These are phyloP conservation scores for Mortierella sp. DNA, from an alignment of 371 early-diverging fungal species.

Conservation along the genomic window DNA sequence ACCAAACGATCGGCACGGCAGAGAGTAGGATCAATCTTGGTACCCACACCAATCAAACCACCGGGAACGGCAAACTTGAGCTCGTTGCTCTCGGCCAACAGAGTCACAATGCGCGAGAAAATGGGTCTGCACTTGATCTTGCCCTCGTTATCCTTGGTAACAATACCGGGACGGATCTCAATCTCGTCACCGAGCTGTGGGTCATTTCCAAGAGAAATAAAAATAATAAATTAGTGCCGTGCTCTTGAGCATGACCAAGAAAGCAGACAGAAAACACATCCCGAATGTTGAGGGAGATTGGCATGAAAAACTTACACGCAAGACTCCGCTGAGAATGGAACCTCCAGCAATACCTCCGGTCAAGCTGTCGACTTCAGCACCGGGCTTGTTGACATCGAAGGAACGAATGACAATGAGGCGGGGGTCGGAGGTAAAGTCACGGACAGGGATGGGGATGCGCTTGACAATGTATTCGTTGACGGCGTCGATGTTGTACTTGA, in stretches of 20 bases:
- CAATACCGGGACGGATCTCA: slow-evolving; percentile 99
- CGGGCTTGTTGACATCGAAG: slow-evolving; percentile 99
- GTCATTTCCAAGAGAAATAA: background rate
- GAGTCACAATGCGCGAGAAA: slow-evolving; percentile 92
- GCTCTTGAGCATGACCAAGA: no score
- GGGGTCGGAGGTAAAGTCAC: slow-evolving; percentile 95
- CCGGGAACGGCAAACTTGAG: slow-evolving; percentile 99
- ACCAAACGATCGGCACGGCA: slow-evolving; percentile 99
- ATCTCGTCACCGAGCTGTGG: slow-evolving; percentile 93
- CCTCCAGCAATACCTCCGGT: slow-evolving; percentile 99
- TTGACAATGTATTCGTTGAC: slow-evolving; percentile 99
- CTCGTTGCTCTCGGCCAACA: slow-evolving; percentile 96
- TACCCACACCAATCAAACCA: slow-evolving; percentile 99
- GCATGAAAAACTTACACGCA: slow-evolving; percentile 65
- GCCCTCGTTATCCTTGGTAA: slow-evolving; percentile 93
- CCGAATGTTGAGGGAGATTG: background rate
- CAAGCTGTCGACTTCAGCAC: slow-evolving; percentile 95
- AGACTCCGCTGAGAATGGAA: slow-evolving; percentile 96
- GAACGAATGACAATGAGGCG: slow-evolving; percentile 99
- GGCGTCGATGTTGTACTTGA: slow-evolving; percentile 99
- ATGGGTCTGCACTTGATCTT: slow-evolving; percentile 94
- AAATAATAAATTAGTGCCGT: background rate
- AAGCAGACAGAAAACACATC: no score
- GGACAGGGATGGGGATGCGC: slow-evolving; percentile 97
- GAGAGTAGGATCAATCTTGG: slow-evolving; percentile 98